Conservation (phyloP, 371 early-diverging fungal genomes). For the Nematocida sp. region DNA sequence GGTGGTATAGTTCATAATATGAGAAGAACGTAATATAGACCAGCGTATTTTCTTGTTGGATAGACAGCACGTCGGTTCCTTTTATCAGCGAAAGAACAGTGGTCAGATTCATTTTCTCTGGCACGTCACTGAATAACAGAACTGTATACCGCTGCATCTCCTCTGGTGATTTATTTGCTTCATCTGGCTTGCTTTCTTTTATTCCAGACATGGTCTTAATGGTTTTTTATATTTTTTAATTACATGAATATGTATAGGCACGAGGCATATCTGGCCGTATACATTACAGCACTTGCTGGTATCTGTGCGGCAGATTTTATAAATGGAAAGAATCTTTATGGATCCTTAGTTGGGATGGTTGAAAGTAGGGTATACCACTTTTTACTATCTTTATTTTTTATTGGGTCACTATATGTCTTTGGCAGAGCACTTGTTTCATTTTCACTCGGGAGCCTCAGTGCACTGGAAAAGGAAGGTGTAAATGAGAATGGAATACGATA, state of each 20-base stretch:
- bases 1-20: slow-evolving; percentile 38
- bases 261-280: slow-evolving; percentile 28
- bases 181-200: not conserved
- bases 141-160: slow-evolving; percentile 34
- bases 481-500: slow-evolving; percentile 63
- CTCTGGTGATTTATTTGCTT: slow-evolving; percentile 19
- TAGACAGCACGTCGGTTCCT: slow-evolving; percentile 11
- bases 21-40: slow-evolving; percentile 40
- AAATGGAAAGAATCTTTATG: slow-evolving; percentile 46
- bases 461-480: slow-evolving; percentile 60
- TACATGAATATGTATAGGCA: slow-evolving; percentile 47
- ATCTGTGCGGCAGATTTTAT: slow-evolving; percentile 23
- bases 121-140: slow-evolving; percentile 1
- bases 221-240: slow-evolving; percentile 50
- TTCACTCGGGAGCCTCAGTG: slow-evolving; percentile 50
- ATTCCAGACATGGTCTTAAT: not conserved
- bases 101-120: not conserved
- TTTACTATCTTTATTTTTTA: slow-evolving; percentile 58
- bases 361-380: slow-evolving; percentile 64
- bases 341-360: slow-evolving; percentile 35
- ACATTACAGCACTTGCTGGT: slow-evolving; percentile 9
- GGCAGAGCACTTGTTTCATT: slow-evolving; percentile 19
- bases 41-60: not conserved
- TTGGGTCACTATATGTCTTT: slow-evolving; percentile 53
- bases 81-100: slow-evolving; percentile 4